Base-by-base conservation (phyloP, 768 basidiomycete species). In the Mycena leptocephala region DNA sequence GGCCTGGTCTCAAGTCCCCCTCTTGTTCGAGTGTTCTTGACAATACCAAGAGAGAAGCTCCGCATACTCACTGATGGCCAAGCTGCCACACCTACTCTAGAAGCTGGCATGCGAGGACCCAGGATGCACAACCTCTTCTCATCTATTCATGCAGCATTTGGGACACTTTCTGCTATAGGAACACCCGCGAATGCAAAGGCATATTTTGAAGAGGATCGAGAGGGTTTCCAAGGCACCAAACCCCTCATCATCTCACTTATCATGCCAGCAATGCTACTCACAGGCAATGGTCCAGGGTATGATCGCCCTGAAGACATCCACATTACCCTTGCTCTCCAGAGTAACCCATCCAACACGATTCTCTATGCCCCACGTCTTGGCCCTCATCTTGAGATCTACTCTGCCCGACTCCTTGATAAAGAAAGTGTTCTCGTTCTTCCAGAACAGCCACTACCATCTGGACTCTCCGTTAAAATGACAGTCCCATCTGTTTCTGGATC, bases 151-250 rank as follows among this genome's bases (percentile, higher is more conserved):
- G 75, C 75, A 37, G 75, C 72, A 32, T 81, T 72, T 35, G 80
- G 80, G 4, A 63, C 58, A 1, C 32, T 79, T 11, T 56, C 73
- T 20, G 14, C n/a, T 6, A 64, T 39, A 11, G 79, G 79, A 33
- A 77, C 79, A 56, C 58, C 69, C 18, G 53, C 61, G 3, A 62
- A 65, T 55, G 79, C 79, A 22, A 62, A 59, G 53, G 71, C 78
- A 26, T 24, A 48, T 8, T 75, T 80, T 59, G 76, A 80, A 56
- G 80, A 80, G 64, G 80, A 80, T 73, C 58, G 37, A 53, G 13
- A 24, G 14, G 70, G 70, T 16, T 72, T 72, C 39, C 70, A 64
- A 20, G 70, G 70, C 48, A 63, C 61, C 24, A 72, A 72, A 64
- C 61, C 70, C 14, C 70, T 72, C 51, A 30, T 72, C n/a, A 20